These are phyloP conservation scores for Poronia punctata DNA, from an alignment of 495 filamentous ascomycete species.

Conservation along the genomic window DNA sequence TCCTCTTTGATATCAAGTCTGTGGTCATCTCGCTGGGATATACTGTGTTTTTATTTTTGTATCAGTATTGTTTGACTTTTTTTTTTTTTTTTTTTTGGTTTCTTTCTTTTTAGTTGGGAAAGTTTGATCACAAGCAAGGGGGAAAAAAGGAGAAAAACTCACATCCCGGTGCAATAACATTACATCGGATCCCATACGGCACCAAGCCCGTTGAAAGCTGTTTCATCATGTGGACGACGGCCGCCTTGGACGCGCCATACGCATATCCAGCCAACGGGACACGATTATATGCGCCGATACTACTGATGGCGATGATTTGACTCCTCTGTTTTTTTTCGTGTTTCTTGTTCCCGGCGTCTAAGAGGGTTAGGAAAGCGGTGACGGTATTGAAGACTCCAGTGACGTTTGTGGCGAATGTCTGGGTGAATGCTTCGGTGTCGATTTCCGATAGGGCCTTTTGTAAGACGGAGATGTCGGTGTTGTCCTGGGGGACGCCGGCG, in stretches of 20 bases:
- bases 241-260: constrained; percentile 50
- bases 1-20: constrained; percentile 7
- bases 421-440: constrained; percentile 41
- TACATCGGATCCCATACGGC: constrained; percentile 44
- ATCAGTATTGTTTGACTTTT: constrained; percentile 5
- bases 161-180: constrained; percentile 52
- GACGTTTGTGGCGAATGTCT: constrained; percentile 43
- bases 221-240: constrained; percentile 50
- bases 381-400: constrained; percentile 47
- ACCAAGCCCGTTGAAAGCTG: constrained; percentile 40
- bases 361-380: constrained; percentile 48
- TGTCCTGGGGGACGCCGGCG: constrained; percentile 20
- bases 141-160: constrained; percentile 15
- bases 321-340: constrained; percentile 35
- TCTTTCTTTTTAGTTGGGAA: not conserved
- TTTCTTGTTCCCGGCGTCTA: constrained; percentile 50
- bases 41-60: constrained; percentile 18
- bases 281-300: constrained; percentile 45
- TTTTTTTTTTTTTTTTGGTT: too few relatives aligned
- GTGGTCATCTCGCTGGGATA: constrained; percentile 48
- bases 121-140: not conserved
- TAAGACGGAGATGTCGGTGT: constrained; percentile 35
- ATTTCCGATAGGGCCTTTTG: constrained; percentile 36
- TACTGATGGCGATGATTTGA: constrained; percentile 49
- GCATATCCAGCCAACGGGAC: constrained; percentile 37